Conservation (phyloP, 2,329 filamentous ascomycete species). For the Apiospora kogelbergensis region DNA sequence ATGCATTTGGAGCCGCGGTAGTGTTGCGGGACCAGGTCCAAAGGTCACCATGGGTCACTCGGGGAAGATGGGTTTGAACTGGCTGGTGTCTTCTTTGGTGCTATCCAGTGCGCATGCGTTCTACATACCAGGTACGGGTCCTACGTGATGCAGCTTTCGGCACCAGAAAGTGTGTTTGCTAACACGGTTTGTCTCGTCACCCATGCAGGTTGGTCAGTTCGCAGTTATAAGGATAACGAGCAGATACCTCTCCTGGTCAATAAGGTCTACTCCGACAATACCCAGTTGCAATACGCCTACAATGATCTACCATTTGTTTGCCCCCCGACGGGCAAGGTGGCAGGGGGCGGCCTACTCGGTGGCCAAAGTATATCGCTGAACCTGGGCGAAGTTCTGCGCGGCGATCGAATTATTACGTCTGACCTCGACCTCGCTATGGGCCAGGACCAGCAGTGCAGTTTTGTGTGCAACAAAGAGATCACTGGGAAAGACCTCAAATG, state of each 20-base stretch:
- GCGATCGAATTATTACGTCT: slow-evolving; percentile 81
- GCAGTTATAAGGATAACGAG: slow-evolving; percentile 74
- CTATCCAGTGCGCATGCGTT: slow-evolving; percentile 63
- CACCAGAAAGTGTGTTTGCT: slow-evolving; percentile 12
- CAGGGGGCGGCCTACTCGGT: slow-evolving; percentile 68
- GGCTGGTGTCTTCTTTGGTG: slow-evolving; percentile 46
- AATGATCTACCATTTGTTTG: slow-evolving; percentile 87
- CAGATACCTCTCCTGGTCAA: slow-evolving; percentile 84
- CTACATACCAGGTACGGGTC: slow-evolving; percentile 75
- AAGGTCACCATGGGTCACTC: slow-evolving; percentile 24
- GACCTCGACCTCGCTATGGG: slow-evolving; percentile 81
- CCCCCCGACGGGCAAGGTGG: slow-evolving; percentile 68
- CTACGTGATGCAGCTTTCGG: slow-evolving; percentile 10
- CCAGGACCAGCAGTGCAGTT: slow-evolving; percentile 69
- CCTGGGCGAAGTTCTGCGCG: slow-evolving; percentile 81
- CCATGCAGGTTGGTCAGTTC: slow-evolving; percentile 72
- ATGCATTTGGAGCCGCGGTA: not conserved
- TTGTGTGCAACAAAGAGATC: slow-evolving; percentile 70
- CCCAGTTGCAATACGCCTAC: slow-evolving; percentile 89
- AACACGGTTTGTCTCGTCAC: slow-evolving; percentile 7
- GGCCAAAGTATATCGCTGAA: slow-evolving; percentile 80
- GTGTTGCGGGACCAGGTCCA: slow-evolving; percentile 5
- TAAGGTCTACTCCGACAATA: slow-evolving; percentile 88
- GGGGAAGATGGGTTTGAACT: slow-evolving; percentile 33
- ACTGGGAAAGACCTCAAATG: slow-evolving; percentile 63